Percentiles rank a stretch among this genome's conserved stretches.
Evolutionary conservation across 2,329 filamentous ascomycete species (phyloP).

Genomic region (Metarhizium sp.): DNA sequence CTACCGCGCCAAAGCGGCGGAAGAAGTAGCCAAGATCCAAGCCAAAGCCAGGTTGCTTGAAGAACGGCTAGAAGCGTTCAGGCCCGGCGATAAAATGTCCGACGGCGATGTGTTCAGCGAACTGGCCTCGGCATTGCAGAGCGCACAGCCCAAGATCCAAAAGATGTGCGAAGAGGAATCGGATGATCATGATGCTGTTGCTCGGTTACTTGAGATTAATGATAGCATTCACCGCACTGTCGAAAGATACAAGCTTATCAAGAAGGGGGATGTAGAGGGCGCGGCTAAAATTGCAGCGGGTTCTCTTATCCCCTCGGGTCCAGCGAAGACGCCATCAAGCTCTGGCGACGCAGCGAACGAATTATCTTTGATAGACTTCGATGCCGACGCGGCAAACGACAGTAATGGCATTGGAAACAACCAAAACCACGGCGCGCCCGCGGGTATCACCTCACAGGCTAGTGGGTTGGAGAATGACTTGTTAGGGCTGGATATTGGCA

Average conservation of each 20-base stretch:
- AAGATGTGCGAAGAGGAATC: constrained; percentile 99
- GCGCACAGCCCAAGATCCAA: constrained; percentile 95
- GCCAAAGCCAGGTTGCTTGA: constrained; percentile 89
- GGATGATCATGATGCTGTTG: constrained; percentile 90
- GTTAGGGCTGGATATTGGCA: constrained; percentile 74
- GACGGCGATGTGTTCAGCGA: constrained; percentile 68
- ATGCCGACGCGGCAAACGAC: constrained; percentile 48
- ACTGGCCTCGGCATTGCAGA: constrained; percentile 78
- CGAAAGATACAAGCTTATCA: constrained; percentile 89
- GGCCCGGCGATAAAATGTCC: constrained; percentile 67
- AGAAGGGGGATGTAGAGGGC: constrained; percentile 83
- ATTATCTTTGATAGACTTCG: constrained; percentile 89
- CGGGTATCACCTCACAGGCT: constrained; percentile 34
- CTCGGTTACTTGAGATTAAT: constrained; percentile 93
- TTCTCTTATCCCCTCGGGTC: constrained; percentile 37
- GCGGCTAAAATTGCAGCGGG: constrained; percentile 78
- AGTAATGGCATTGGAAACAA: constrained; percentile 27
- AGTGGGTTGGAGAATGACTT: constrained; percentile 81
- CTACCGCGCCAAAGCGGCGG: constrained; percentile 93
- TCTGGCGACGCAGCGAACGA: constrained; percentile 46
- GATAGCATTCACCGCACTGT: constrained; percentile 97
- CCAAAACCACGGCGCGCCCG: constrained; percentile 26
- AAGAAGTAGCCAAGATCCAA: constrained; percentile 90
- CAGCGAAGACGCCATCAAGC: constrained; percentile 46
- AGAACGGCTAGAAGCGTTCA: constrained; percentile 80